These are phyloP conservation scores for Geranium rotundifolium DNA, from an alignment of 345 rosid genomes.

Conservation along the genomic window DNA sequence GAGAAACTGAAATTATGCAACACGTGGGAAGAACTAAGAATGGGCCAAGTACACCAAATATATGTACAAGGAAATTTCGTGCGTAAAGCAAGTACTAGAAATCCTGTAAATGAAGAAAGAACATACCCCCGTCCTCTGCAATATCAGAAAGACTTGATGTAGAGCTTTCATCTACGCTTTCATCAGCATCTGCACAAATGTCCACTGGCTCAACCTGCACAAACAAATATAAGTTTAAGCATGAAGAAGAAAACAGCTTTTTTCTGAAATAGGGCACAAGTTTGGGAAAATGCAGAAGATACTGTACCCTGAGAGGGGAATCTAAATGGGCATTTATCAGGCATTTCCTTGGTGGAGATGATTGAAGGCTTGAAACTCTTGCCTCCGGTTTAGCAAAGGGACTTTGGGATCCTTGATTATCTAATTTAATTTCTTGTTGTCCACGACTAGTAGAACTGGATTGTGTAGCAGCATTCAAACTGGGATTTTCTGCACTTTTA, in stretches of 20 bases:
- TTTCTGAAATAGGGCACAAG: constrained; percentile 7
- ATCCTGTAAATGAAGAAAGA: constrained; percentile 5
- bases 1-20: constrained; percentile 29
- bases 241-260: constrained; percentile 6
- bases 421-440: constrained; percentile 13
- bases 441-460: constrained; percentile 22
- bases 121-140: constrained; percentile 33
- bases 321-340: constrained; percentile 27
- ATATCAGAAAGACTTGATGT: constrained; percentile 41
- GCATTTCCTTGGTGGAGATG: constrained; percentile 27
- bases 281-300: constrained; percentile 8
- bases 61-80: neutral
- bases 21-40: constrained; percentile 14
- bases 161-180: constrained; percentile 36
- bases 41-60: constrained; percentile 6
- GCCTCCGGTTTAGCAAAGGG: constrained; percentile 20
- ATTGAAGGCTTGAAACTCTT: constrained; percentile 24
- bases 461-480: constrained; percentile 13
- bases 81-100: too few species aligned
- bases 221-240: constrained; percentile 2
- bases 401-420: constrained; percentile 21
- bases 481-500: constrained; percentile 18
- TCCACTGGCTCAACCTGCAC: constrained; percentile 43
- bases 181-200: constrained; percentile 39
- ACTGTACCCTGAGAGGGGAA: constrained; percentile 46